Percentiles rank a stretch among this genome's conserved stretches.
These are phyloP conservation scores for Puccinia novopanici DNA, from an alignment of 1,284 basidiomycete species.

Conservation along the genomic window DNA sequence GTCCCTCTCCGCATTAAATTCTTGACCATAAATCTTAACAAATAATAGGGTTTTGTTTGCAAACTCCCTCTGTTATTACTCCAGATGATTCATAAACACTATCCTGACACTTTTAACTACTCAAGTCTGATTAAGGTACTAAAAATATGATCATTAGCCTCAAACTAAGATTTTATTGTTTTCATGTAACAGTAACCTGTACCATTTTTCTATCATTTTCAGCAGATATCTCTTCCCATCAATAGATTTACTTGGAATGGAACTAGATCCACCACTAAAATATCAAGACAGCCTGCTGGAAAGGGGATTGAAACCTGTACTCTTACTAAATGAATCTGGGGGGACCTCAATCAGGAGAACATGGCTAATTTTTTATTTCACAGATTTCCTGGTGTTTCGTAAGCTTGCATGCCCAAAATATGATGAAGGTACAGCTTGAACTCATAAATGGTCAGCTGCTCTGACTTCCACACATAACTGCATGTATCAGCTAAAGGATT, in stretches of 20 bases:
- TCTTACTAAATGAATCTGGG: background rate
- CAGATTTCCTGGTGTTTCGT: background rate
- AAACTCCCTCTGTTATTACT: too few species aligned
- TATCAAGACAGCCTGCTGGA: background rate
- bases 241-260: slow-evolving; percentile 8
- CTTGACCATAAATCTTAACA: too few species aligned
- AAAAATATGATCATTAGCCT: background rate
- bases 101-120: too few species aligned
- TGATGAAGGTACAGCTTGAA: background rate
- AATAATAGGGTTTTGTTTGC: too few species aligned
- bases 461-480: background rate
- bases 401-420: slow-evolving; percentile 6
- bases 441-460: background rate
- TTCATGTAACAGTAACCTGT: background rate
- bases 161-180: background rate
- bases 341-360: background rate
- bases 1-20: too few species aligned
- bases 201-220: too few species aligned
- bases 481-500: background rate
- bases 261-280: background rate
- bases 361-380: background rate
- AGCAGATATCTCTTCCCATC: background rate
- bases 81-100: too few species aligned
- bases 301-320: background rate
- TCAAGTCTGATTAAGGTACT: too few species aligned